A percentile compares a stretch with the other conserved stretches of the same genome.
Conservation (phyloP, 1,284 basidiomycete species). For the Macrocybe sp. region DNA sequence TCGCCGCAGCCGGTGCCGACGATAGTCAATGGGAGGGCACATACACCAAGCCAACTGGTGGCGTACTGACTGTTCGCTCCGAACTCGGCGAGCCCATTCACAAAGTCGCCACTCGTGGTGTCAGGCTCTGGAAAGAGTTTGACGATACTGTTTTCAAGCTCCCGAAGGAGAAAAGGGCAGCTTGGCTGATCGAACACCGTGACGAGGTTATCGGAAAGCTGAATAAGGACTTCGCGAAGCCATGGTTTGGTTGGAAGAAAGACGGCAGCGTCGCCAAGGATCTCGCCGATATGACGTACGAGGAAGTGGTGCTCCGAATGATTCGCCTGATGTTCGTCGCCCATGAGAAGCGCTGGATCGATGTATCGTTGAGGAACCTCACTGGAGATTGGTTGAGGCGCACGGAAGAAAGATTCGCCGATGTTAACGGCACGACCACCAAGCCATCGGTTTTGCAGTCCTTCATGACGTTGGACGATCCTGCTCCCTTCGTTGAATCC, state of each 20-base stretch:
- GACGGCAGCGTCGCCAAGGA: constrained; percentile 82
- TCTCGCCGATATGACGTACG: constrained; percentile 96
- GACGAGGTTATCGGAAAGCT: constrained; percentile 89
- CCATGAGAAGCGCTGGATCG: constrained; percentile 93
- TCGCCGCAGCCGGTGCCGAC: constrained; percentile 89
- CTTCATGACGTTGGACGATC: constrained; percentile 82
- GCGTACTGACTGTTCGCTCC: constrained; percentile 94
- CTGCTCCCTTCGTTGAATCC: constrained; percentile 67
- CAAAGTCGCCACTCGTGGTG: constrained; percentile 95
- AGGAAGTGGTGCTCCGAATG: constrained; percentile 91
- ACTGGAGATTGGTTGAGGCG: constrained; percentile 97
- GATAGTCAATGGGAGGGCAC: constrained; percentile 94
- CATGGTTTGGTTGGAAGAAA: constrained; percentile 96
- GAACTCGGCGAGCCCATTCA: constrained; percentile 99
- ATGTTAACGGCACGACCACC: constrained; percentile 70
- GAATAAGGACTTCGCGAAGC: constrained; percentile 95
- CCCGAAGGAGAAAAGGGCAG: constrained; percentile 89
- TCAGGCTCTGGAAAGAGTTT: constrained; percentile 98
- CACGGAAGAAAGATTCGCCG: constrained; percentile 96
- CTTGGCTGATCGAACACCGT: constrained; percentile 86
- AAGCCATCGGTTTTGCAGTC: constrained; percentile 91
- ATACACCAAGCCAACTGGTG: constrained; percentile 91
- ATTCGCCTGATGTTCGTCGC: constrained; percentile 90
- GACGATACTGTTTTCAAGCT: constrained; percentile 95
- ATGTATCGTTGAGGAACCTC: constrained; percentile 89